A percentile compares a stretch with the other conserved stretches of the same genome.
Conservation (phyloP, 768 basidiomycete genomes). For the Macrolepiota dolichaula region DNA sequence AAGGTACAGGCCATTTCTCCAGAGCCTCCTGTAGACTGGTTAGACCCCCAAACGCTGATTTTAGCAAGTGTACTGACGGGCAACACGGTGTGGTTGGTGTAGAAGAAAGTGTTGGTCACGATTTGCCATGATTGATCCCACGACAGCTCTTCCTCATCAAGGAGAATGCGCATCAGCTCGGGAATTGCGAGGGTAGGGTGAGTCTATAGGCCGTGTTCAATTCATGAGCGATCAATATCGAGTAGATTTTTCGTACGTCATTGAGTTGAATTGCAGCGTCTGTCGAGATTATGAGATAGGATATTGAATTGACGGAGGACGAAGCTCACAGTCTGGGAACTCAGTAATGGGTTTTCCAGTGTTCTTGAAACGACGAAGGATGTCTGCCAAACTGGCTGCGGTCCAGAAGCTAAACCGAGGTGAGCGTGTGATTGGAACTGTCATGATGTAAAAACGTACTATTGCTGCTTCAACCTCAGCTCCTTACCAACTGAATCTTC, state of each 20-base stretch:
- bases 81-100: constrained; percentile 93
- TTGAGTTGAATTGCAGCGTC: constrained; percentile 94
- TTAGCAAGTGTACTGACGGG: constrained; percentile 46
- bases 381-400: constrained; percentile 83
- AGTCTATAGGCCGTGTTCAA: constrained; percentile 49
- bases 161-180: constrained; percentile 88
- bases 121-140: constrained; percentile 91
- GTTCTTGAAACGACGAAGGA: constrained; percentile 91
- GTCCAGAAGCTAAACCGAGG: constrained; percentile 68
- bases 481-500: constrained; percentile 69
- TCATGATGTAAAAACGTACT: constrained; percentile 34
- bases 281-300: constrained; percentile 23
- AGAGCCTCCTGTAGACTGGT: constrained; percentile 57
- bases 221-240: neutral
- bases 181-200: constrained; percentile 95
- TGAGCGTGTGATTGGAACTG: neutral
- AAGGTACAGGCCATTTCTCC: constrained; percentile 90
- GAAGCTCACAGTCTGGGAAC: constrained; percentile 72
- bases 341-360: constrained; percentile 74
- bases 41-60: neutral
- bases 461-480: constrained; percentile 92
- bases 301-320: neutral
- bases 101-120: constrained; percentile 88
- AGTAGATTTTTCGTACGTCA: constrained; percentile 49
- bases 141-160: constrained; percentile 86